Conservation (phyloP, 306 rosid genomes). For the Geum urbanum region DNA sequence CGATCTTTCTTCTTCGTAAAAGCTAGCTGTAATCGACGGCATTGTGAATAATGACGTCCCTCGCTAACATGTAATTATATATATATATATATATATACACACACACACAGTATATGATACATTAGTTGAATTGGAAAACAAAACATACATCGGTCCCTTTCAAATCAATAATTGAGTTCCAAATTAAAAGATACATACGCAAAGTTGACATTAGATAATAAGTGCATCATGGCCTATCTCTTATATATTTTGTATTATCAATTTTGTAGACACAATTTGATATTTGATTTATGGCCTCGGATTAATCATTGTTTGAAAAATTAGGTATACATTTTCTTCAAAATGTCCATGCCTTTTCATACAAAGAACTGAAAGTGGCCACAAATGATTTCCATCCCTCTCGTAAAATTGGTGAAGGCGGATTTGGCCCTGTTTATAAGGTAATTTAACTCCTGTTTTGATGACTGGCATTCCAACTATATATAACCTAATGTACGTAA, state of each 20-base stretch:
- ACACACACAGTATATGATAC: not conserved
- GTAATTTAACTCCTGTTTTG: not conserved
- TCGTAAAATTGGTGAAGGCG: slow-evolving; percentile 34
- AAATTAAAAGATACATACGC: not conserved
- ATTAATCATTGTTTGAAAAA: not conserved
- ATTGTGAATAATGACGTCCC: not conserved
- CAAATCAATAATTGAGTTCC: not conserved
- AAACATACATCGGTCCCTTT: not conserved
- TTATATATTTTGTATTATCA: not conserved
- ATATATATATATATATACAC: not conserved
- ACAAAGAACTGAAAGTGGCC: slow-evolving; percentile 29
- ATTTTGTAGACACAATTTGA: not conserved
- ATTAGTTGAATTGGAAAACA: not conserved
- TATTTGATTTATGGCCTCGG: not conserved
- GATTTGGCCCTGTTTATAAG: slow-evolving; percentile 35
- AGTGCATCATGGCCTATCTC: not conserved
- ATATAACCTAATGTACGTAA: too few species aligned
- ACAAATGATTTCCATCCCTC: slow-evolving; percentile 29
- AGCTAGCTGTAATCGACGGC: not conserved
- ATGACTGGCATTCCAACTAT: too few species aligned
- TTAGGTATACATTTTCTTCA: slow-evolving; percentile 21
- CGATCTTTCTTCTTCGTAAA: not conserved
- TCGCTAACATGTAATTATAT: too few species aligned
- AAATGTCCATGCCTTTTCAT: slow-evolving; percentile 20
- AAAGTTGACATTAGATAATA: not conserved